Base-by-base conservation (phyloP, 768 basidiomycete genomes). In the Botryobasidium botryosum region DNA sequence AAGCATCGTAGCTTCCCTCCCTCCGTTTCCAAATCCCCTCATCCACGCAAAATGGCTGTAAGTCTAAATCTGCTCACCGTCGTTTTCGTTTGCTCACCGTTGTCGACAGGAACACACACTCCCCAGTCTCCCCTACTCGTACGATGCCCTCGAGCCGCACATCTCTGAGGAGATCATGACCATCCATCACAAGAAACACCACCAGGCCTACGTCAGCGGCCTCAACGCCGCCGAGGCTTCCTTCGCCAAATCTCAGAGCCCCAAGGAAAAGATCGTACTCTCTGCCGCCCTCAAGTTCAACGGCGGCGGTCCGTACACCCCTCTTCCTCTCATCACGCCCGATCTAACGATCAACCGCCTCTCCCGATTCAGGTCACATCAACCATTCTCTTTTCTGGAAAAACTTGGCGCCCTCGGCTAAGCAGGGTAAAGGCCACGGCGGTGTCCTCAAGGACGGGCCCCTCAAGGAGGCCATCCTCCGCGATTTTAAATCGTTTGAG, bases 311-410 rank as follows among this genome's bases (percentile, higher is more conserved):
- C 42, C 13, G 68, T 53, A 3, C 17, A 17, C 20, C 37, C 10
- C 37, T 10, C 10, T 39, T 39, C 20, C 8, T 18, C 20, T 13
- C 37, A 10, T 7, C 37, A 18, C 20, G 8, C 8, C 13, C 37
- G 37, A 10, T 10, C 20, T 39, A 18, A 10, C 21, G 37, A 21
- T 7, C 37, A 13, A 21, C 20, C 10, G 37, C 8, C 37, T 39
- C 13, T 13, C 21, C 8, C 35, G 18, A 18, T 20, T 2, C 46
- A 81, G 84, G 86, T 3, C 88, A 91, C 57, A 86, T 91, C 59
- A 94, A 94, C 63, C 90, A 92, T 62, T 75, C 88, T 12, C 68
- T 97, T 27, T 99, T 99, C 71, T 99, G 94, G 94, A 85, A 79
- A 63, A 97, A 92, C 64, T 74, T 99, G 51, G 81, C 88, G 0